Conservation (phyloP, 768 basidiomycete species). For the Amanita inopinata region DNA sequence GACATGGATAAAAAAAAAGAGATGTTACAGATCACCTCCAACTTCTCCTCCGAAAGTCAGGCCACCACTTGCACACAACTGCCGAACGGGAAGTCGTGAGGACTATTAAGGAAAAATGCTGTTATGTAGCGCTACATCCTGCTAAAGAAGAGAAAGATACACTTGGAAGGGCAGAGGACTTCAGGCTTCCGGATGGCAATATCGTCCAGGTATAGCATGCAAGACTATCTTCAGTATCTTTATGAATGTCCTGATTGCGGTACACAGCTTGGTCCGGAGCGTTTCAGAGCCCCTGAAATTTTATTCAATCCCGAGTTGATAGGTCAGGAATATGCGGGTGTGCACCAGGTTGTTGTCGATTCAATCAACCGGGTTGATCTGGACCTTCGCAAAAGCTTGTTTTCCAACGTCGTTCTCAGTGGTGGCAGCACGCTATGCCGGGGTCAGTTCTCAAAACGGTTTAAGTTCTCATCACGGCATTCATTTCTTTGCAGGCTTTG, state of each 20-base stretch:
- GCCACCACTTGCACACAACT: constrained; percentile 91
- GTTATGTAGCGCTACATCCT: constrained; percentile 89
- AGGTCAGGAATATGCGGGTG: constrained; percentile 92
- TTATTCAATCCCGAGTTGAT: constrained; percentile 96
- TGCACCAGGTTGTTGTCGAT: constrained; percentile 98
- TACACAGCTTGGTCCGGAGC: constrained; percentile 79
- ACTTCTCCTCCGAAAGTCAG: constrained; percentile 85
- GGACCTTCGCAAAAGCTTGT: constrained; percentile 90
- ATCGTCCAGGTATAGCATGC: constrained; percentile 61
- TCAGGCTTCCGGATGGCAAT: constrained; percentile 92
- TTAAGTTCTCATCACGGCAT: constrained; percentile 4
- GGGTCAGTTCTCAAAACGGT: constrained; percentile 39
- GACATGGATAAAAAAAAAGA: constrained; percentile 30
- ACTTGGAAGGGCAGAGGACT: constrained; percentile 71
- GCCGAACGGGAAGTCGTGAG: constrained; percentile 96
- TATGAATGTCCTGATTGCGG: constrained; percentile 12
- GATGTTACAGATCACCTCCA: constrained; percentile 97
- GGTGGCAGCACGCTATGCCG: constrained; percentile 94
- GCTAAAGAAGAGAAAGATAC: constrained; percentile 93
- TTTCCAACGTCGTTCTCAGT: constrained; percentile 93
- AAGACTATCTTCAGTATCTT: constrained; percentile 8
- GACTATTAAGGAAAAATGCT: constrained; percentile 97
- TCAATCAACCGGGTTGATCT: constrained; percentile 94
- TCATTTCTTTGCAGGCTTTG: constrained; percentile 53
- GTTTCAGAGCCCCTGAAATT: constrained; percentile 95